phyloP scores from a whole-genome alignment of 352 stramenopile genomes.

The Pythium aquatile region DNA sequence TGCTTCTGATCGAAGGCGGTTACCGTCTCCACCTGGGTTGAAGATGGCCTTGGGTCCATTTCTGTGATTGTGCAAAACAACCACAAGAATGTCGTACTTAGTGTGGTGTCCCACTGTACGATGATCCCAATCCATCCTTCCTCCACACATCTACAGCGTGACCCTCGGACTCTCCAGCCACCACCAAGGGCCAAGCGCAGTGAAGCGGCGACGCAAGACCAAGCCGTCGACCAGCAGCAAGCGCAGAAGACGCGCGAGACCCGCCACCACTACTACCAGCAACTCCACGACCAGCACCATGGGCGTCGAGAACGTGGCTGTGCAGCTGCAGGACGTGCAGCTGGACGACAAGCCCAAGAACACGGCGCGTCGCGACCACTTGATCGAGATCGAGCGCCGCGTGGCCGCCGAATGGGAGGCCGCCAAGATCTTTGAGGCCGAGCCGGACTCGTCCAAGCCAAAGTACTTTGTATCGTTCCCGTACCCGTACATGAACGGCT shows the following conservation, averaged over 20 bases:
- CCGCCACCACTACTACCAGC: neutral
- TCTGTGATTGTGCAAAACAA: slow-evolving; percentile 19
- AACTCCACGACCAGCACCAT: slow-evolving; percentile 10
- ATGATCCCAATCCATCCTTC: neutral
- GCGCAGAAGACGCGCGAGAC: slow-evolving; percentile 6
- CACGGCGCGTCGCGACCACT: slow-evolving; percentile 86
- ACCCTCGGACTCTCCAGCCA: slow-evolving; percentile 15
- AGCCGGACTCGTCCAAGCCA: slow-evolving; percentile 68
- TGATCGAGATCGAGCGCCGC: slow-evolving; percentile 90
- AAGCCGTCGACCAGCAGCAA: slow-evolving; percentile 7
- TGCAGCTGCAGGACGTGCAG: slow-evolving; percentile 82
- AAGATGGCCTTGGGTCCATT: neutral
- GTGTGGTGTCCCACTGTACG: slow-evolving; percentile 3
- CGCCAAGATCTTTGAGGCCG: slow-evolving; percentile 90
- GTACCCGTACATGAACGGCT: slow-evolving; percentile 99
- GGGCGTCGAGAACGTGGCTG: slow-evolving; percentile 59
- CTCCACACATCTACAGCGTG: slow-evolving; percentile 2
- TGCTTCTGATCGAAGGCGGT: no score
- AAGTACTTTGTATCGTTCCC: slow-evolving; percentile 99
- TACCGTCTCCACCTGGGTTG: no score
- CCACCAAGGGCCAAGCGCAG: neutral
- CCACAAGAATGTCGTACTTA: slow-evolving; percentile 30
- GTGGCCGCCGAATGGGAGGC: slow-evolving; percentile 90
- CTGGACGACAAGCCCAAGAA: slow-evolving; percentile 59
- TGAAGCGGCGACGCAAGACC: slow-evolving; percentile 27